Evolutionary conservation across 805 yeast species (phyloP).

Genomic region (Hanseniaspora mollemarum): DNA sequence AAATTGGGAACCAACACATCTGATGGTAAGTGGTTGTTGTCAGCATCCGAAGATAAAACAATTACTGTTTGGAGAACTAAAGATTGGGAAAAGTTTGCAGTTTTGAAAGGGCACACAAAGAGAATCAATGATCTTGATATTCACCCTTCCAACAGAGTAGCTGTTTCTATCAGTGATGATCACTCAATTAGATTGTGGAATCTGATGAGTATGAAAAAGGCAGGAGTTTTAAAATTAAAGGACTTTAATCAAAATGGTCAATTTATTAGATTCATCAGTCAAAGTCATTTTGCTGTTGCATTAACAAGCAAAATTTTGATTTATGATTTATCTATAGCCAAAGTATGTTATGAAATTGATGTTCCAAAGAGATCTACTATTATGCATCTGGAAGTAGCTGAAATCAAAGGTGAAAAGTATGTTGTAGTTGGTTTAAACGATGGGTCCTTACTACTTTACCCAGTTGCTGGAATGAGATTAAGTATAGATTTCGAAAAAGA

Average conservation of each 20-base stretch:
- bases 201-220: conserved; percentile 90
- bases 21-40: conserved; percentile 66
- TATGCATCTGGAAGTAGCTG: conserved; percentile 52
- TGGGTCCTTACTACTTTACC: conserved; percentile 56
- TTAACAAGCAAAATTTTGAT: conserved; percentile 52
- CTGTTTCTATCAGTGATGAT: conserved; percentile 80
- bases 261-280: conserved; percentile 52
- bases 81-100: conserved; percentile 91
- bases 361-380: conserved; percentile 41
- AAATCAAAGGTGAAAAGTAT: conserved; percentile 41
- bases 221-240: conserved; percentile 65
- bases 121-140: conserved; percentile 73
- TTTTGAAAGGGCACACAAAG: conserved; percentile 80
- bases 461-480: conserved; percentile 20
- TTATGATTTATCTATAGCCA: conserved; percentile 53
- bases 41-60: conserved; percentile 84
- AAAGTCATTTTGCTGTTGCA: conserved; percentile 61
- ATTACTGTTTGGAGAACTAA: conserved; percentile 87
- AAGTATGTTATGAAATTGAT: conserved; percentile 42
- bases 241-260: conserved; percentile 58
- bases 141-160: conserved; percentile 83
- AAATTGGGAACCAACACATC: conserved; percentile 19
- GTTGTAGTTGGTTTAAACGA: conserved; percentile 57
- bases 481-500: conserved; percentile 20
- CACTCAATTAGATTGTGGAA: conserved; percentile 84